Base-by-base conservation (phyloP, 257 asterid species). In the Solanum bulbocastanum region DNA sequence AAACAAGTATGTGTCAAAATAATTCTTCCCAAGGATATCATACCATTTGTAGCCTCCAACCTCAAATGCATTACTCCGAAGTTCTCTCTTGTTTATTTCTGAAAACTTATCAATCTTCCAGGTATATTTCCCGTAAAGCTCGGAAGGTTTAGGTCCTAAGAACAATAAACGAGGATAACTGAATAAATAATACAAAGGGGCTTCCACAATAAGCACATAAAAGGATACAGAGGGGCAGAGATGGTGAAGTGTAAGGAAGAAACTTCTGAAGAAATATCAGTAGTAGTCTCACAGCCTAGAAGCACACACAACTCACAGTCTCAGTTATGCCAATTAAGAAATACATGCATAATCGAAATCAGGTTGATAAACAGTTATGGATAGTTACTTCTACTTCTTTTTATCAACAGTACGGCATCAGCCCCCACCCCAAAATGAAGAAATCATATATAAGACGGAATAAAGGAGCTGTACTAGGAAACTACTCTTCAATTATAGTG, bases 81-180 rank as follows among this genome's bases (percentile, higher is more conserved):
- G 93, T 86, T 92, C 94, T 88, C 93, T 90, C 92, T 92, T 90
- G 91, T 92, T 90, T 56, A 88, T 92, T 87, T 92, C 93, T 76
- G 94, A 92, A 71, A 92, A 92, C 66, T 90, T 88, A 83, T 92
- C 93, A 89, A 92, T 92, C 93, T 90, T 92, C 94, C 94, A 92
- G 46, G 94, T 92, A 87, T 90, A 79, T 88, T 86, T 90, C 66
- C 93, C 94, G 89, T 88, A 92, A 52, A 92, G 88, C 83, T 87
- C 90, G 33, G 91, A 74, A 79, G 94, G 93, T 84, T 89, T 89
- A 72, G 89, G 89, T 79, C 93, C 94, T 92, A 78, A 83, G 89
- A 68, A 86, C 78, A 84, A 81, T 9, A 75, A 88, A 79, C 33
- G 44, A 75, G 62, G 44, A 81, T 83, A 37, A 40, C 42, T 82